Conservation (phyloP, 768 basidiomycete species). For the Psilocybe sp. region DNA sequence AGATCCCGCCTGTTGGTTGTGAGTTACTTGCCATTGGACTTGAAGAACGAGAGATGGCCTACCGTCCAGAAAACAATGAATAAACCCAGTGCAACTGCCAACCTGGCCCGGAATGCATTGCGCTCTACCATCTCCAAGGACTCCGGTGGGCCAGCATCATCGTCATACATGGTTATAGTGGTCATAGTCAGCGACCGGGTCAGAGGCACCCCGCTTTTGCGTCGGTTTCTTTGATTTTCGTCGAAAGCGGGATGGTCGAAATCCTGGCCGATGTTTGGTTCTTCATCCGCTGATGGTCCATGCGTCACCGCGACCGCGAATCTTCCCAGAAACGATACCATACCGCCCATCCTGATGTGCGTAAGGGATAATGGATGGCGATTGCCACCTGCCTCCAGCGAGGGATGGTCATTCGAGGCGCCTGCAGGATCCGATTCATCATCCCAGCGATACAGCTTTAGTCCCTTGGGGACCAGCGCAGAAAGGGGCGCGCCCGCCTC, state of each 20-base stretch:
- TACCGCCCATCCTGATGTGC: constrained; percentile 53
- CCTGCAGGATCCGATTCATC: constrained; percentile 1
- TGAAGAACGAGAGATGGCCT: constrained; percentile 13
- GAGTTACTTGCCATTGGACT: background rate
- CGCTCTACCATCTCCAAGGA: constrained; percentile 41
- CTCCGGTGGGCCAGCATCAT: constrained; percentile 29
- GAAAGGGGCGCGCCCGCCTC: constrained; percentile 65
- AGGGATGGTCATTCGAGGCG: background rate
- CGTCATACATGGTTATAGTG: constrained; percentile 19
- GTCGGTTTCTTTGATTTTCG: constrained; percentile 1
- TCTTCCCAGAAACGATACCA: constrained; percentile 53
- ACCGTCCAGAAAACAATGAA: constrained; percentile 84
- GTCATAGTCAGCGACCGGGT: constrained; percentile 12
- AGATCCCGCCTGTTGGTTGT: constrained; percentile 51
- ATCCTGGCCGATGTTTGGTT: background rate
- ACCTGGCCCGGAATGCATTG: constrained; percentile 55
- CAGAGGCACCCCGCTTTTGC: constrained; percentile 12
- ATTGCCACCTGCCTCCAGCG: constrained; percentile 2
- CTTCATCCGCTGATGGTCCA: background rate
- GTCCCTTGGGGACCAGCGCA: constrained; percentile 42
- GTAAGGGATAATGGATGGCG: constrained; percentile 36
- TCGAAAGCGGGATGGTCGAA: constrained; percentile 3
- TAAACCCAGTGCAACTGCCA: constrained; percentile 50
- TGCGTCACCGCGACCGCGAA: constrained; percentile 40
- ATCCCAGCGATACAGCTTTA: constrained; percentile 18